A percentile compares a stretch with the other conserved stretches of the same genome.
These are phyloP conservation scores for Brassica incana DNA, from an alignment of 345 rosid genomes.

Conservation along the genomic window DNA sequence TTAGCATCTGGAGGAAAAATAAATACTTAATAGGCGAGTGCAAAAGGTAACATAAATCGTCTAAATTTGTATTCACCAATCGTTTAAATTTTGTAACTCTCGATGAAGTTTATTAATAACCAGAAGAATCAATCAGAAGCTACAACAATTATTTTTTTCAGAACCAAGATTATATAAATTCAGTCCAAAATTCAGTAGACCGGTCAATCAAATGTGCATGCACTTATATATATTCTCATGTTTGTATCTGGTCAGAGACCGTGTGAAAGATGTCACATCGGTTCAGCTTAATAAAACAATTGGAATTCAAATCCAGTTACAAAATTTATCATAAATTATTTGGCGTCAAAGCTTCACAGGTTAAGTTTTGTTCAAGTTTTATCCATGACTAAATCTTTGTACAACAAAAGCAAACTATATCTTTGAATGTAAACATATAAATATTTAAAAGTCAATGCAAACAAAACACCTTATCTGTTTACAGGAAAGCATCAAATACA, in stretches of 20 bases:
- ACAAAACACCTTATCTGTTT: neutral
- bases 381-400: neutral
- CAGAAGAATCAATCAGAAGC: too few relatives aligned
- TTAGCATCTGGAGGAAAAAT: neutral
- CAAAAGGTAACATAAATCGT: neutral
- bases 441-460: neutral
- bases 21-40: neutral
- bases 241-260: neutral
- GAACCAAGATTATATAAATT: too few relatives aligned
- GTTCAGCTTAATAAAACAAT: neutral
- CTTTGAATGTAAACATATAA: conserved; percentile 1
- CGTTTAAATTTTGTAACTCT: too few relatives aligned
- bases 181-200: neutral
- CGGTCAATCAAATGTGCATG: neutral
- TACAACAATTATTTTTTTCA: too few relatives aligned
- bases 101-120: too few relatives aligned
- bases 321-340: neutral
- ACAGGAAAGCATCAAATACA: neutral
- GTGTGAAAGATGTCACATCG: neutral
- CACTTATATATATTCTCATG: neutral
- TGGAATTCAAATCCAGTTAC: conserved; percentile 1
- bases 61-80: too few relatives aligned
- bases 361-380: neutral
- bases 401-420: neutral
- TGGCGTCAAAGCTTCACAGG: neutral